phyloP scores from a whole-genome alignment of 371 early-diverging fungal species.

The Mortierella sp. region DNA sequence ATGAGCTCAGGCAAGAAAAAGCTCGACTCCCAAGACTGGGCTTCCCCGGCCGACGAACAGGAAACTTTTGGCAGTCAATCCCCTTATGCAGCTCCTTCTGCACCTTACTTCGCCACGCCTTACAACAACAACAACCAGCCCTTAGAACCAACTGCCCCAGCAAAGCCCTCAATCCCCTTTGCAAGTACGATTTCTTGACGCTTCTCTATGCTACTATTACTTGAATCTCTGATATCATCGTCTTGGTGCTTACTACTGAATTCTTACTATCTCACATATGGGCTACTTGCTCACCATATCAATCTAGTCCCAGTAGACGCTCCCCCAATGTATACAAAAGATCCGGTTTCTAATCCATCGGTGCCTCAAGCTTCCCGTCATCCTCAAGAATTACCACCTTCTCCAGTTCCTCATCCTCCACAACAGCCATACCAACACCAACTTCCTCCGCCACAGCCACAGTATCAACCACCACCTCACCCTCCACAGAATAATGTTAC shows the following conservation, averaged over 20 bases:
- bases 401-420: not conserved
- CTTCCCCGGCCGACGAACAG: constrained; percentile 18
- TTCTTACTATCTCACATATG: too few species aligned
- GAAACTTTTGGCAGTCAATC: constrained; percentile 41
- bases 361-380: not conserved
- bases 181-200: not conserved
- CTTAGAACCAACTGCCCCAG: not conserved
- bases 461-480: constrained; percentile 7
- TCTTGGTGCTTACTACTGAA: too few species aligned
- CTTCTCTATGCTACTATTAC: not conserved
- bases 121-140: constrained; percentile 2
- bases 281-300: too few species aligned
- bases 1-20: constrained; percentile 11
- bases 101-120: not conserved
- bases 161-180: not conserved
- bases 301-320: constrained; percentile 23
- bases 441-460: not conserved
- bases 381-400: not conserved
- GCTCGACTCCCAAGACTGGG: not conserved
- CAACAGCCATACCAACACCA: constrained; percentile 8
- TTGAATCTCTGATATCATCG: not conserved
- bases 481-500: not conserved
- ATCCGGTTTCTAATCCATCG: not conserved
- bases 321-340: constrained; percentile 30
- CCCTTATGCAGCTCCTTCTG: constrained; percentile 28